Evolutionary conservation across 352 stramenopile species (phyloP), one percentile per base, ranked within the genome.

Genomic region (Pythium oligandrum): DNA sequence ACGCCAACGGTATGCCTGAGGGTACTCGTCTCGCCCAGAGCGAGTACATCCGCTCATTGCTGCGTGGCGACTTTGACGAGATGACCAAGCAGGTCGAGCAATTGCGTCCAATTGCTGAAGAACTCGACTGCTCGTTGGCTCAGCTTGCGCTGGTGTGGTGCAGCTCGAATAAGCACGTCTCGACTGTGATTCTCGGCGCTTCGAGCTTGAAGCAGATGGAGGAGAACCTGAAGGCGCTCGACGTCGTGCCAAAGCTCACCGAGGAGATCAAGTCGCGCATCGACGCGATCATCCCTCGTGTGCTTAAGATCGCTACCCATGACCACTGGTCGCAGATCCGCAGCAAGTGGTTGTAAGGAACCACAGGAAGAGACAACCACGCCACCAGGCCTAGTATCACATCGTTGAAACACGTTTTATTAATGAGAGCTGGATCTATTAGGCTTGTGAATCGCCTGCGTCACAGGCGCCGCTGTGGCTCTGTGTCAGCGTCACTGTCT

Each of bases 191-290:
- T 10, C 59, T 74, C 30, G 72, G 72, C n/a, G 70, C 72, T 37
- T 74, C 61, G 47, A 78, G 55, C 17, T 37, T 71, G 10, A 37
- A 63, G 37, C 72, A 83, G 45, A 57, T 88, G 4, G 55, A 84
- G 33, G 66, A 82, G 38, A 91, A 90, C 63, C 48, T 90, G 40
- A 49, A 74, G 30, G 69, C 70, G 26, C 53, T 86, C 33, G 35
- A 53, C 42, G 37, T 82, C 6, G 51, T 77, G 11, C 39, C 59
- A 6, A 76, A 66, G 48, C 55, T 82, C 48, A 88, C 73, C 1
- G 59, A 67, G 10, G 64, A 86, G 40, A 36, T 79, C 26, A 83
- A 83, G 55, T 49, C 42, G 0, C 38, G 70, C 39, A 79, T 88
- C 33, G 76, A 86, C 12, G 58, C 48, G 34, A 61, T 82, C 31